These are phyloP conservation scores for Penicillium sp. DNA, from an alignment of 2,329 filamentous ascomycete genomes.

Conservation along the genomic window DNA sequence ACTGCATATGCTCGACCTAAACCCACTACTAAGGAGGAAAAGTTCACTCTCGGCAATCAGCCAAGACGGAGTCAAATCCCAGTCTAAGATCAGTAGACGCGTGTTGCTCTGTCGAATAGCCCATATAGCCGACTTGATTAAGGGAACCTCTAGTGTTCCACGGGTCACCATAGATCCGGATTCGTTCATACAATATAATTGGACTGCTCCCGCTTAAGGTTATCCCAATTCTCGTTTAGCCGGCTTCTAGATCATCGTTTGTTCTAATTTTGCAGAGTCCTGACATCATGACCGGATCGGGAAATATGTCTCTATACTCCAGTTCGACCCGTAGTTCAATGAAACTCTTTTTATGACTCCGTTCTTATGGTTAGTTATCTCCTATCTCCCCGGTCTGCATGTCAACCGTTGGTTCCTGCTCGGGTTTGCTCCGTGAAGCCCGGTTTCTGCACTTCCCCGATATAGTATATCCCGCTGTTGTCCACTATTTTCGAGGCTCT, in stretches of 20 bases:
- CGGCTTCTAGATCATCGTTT: too few species aligned
- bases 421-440: too few species aligned
- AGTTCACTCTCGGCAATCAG: too few species aligned
- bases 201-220: background rate
- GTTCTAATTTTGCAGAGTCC: background rate
- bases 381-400: too few species aligned
- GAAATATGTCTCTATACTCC: background rate
- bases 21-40: too few species aligned
- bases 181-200: background rate
- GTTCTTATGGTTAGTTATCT: background rate
- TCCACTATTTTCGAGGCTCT: too few species aligned
- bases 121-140: too few species aligned
- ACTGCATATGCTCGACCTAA: too few species aligned
- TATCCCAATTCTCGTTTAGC: background rate
- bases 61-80: too few species aligned
- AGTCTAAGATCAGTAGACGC: background rate
- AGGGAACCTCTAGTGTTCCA: background rate
- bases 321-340: background rate
- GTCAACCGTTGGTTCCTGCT: too few species aligned
- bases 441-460: too few species aligned
- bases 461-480: too few species aligned
- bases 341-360: background rate
- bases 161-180: background rate
- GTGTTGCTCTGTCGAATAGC: background rate
- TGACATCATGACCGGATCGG: slow-evolving; percentile 1